These are phyloP conservation scores for Amanita fuliginea DNA, from an alignment of 768 basidiomycete genomes.

Conservation along the genomic window DNA sequence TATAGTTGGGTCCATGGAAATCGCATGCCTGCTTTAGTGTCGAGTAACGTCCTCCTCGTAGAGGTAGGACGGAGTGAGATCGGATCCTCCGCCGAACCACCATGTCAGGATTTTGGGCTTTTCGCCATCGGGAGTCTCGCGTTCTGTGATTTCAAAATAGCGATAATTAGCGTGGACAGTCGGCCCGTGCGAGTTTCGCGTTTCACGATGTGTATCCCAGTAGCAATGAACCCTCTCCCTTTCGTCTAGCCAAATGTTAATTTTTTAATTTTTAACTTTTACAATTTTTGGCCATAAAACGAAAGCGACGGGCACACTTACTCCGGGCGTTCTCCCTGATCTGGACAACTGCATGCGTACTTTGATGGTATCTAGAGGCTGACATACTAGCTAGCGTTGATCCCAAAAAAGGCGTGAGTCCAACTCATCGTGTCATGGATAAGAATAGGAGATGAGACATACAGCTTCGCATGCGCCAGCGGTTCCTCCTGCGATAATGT, in stretches of 20 bases:
- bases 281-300: conserved; percentile 4
- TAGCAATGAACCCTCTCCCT: conserved; percentile 85
- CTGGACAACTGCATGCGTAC: conserved; percentile 98
- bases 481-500: conserved; percentile 89
- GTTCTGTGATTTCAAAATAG: no score
- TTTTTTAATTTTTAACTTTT: no score
- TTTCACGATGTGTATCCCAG: conserved; percentile 76
- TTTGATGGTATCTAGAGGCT: conserved; percentile 97
- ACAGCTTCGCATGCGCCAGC: conserved; percentile 93
- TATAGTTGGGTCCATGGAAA: conserved; percentile 57
- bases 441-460: conserved; percentile 15
- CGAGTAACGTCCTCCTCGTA: conserved; percentile 75
- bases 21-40: conserved; percentile 72
- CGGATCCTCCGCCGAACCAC: no score
- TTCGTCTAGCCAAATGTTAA: no score
- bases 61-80: no score
- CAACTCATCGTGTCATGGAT: background rate
- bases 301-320: conserved; percentile 33
- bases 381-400: conserved; percentile 59
- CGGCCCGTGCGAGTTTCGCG: conserved; percentile 95
- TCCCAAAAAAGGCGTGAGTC: background rate
- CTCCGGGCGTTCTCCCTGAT: conserved; percentile 71
- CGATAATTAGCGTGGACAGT: no score
- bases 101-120: no score
- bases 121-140: no score